A percentile compares a stretch with the other conserved stretches of the same genome.
These are phyloP conservation scores for Fusarium sp. DNA, from an alignment of 2,329 filamentous ascomycete genomes.

Conservation along the genomic window DNA sequence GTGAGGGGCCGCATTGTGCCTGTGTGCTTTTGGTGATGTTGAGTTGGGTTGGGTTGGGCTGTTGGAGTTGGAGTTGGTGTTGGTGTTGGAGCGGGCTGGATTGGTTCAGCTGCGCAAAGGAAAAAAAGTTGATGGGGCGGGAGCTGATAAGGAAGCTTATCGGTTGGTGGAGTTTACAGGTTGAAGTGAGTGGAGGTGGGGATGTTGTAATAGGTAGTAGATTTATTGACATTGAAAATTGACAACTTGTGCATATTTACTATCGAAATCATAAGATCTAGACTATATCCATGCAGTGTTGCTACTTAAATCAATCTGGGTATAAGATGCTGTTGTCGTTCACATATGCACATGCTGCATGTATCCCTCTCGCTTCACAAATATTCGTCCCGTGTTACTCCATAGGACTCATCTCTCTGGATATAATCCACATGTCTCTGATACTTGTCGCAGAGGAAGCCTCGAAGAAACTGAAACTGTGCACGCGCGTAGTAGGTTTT, in stretches of 20 bases:
- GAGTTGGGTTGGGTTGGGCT: neutral
- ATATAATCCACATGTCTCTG: neutral
- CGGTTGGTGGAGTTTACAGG: slow-evolving; percentile 6
- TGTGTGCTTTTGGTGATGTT: slow-evolving; percentile 16
- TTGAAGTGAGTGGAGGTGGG: slow-evolving; percentile 14
- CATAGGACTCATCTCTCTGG: no score
- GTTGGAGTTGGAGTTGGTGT: no score
- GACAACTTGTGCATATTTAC: no score
- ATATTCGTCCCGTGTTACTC: no score
- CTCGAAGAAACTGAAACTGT: neutral
- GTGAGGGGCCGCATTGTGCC: slow-evolving; percentile 81
- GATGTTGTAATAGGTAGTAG: neutral
- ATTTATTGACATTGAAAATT: no score
- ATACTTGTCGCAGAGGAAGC: neutral
- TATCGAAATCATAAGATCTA: no score
- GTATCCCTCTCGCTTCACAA: no score
- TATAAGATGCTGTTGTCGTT: no score
- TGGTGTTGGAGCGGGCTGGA: slow-evolving; percentile 22
- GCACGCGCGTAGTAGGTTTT: neutral
- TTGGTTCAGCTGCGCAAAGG: slow-evolving; percentile 15
- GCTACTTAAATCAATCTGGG: no score
- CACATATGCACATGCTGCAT: no score
- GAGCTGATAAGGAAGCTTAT: slow-evolving; percentile 42
- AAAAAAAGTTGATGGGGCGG: slow-evolving; percentile 39
- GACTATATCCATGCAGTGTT: no score